phyloP scores from a whole-genome alignment of 306 rosid species.

The Vigna unguiculata region DNA sequence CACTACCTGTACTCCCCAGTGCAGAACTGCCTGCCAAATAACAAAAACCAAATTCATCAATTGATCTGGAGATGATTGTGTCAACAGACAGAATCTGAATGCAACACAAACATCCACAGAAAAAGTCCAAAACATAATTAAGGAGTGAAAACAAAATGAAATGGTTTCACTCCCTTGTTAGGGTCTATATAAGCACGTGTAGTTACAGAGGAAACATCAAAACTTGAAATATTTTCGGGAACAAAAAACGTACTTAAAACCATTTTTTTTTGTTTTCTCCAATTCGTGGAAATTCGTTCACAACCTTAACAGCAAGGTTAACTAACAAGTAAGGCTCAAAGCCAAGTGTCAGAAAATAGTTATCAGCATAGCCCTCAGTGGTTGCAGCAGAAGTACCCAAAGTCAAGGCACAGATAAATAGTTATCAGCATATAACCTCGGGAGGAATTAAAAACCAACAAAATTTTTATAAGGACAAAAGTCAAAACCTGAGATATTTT shows the following conservation, averaged over 20 bases:
- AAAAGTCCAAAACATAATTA: conserved; percentile 21
- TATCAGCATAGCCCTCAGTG: neutral
- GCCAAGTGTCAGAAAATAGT: neutral
- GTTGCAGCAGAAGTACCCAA: neutral
- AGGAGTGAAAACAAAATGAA: conserved; percentile 2
- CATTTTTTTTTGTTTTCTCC: neutral
- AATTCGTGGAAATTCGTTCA: neutral
- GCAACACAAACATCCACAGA: neutral
- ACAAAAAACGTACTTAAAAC: neutral
- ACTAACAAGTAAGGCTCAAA: conserved; percentile 15
- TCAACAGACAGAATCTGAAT: neutral
- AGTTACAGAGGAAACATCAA: neutral
- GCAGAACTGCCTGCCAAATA: conserved; percentile 87
- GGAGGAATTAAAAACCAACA: too few relatives aligned
- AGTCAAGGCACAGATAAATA: neutral
- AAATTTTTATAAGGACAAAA: too few relatives aligned
- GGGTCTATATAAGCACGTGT: too few relatives aligned
- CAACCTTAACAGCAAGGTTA: neutral
- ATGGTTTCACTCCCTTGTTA: too few relatives aligned
- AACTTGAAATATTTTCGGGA: neutral
- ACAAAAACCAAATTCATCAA: conserved; percentile 26
- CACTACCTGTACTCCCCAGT: conserved; percentile 92
- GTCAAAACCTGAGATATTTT: neutral
- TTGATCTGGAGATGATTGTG: neutral
- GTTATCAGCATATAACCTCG: neutral